These are phyloP conservation scores for Sclerotinia subarctica DNA, from an alignment of 2,329 filamentous ascomycete species.

Conservation along the genomic window DNA sequence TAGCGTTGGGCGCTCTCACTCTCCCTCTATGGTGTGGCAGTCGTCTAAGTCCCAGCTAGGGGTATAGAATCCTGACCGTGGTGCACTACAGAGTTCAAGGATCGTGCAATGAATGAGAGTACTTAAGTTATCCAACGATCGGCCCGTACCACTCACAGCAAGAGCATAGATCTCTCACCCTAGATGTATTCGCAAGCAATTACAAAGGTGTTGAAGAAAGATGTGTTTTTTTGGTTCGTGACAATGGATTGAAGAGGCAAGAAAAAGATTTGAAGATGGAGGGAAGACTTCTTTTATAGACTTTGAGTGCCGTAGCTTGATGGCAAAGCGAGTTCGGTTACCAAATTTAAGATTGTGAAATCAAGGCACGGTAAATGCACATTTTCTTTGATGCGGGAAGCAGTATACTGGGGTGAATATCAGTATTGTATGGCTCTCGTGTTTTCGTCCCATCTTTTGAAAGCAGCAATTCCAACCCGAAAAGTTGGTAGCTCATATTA, in stretches of 20 bases:
- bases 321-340: not conserved
- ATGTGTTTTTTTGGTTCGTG: not conserved
- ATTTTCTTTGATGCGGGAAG: not conserved
- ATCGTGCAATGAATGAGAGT: slow-evolving; percentile 3
- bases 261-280: not conserved
- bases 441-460: not conserved
- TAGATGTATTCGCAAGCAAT: not conserved
- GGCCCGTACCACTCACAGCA: not conserved
- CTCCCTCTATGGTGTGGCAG: not conserved
- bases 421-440: not conserved
- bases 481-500: not conserved
- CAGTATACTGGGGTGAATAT: not conserved
- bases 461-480: too few relatives aligned
- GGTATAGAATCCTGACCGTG: not conserved
- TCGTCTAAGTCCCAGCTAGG: not conserved
- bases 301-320: not conserved
- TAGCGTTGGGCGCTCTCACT: not conserved
- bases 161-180: not conserved
- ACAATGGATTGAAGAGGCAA: not conserved
- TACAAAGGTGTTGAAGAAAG: not conserved
- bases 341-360: not conserved
- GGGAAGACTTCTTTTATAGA: not conserved
- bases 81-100: not conserved
- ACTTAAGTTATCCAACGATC: not conserved
- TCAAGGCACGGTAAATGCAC: not conserved